Evolutionary conservation across 78 protist species (phyloP), one percentile per base, ranked within the genome.

Genomic region (Guillardia theta): DNA sequence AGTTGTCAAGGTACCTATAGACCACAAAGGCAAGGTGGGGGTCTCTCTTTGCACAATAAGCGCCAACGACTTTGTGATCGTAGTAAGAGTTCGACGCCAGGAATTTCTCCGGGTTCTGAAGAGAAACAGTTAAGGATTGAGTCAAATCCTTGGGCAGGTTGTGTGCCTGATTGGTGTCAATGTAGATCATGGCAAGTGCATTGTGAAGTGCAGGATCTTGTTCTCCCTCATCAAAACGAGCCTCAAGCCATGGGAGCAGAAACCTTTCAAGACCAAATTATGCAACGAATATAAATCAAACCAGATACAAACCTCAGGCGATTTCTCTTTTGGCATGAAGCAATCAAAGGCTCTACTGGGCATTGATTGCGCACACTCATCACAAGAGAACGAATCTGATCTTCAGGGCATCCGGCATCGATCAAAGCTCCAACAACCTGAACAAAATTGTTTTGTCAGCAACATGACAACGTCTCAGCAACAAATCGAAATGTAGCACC

Each of bases 101-200:
- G 98, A 99, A 98, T 50, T 98, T 80, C 94, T 98, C 99, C 88
- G 99, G 97, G 88, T 95, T 94, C 92, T 94, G 92, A 96, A 96
- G 96, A 24, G 70, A 24, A 24, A 58, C 70, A 58, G 58, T 19
- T 15, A 50, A 15, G 15, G 58, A 50, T 15, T 19, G 58, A 50
- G 58, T 19, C 58, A 50, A 15, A 50, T 10, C 10, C 58, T 19
- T 10, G 15, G 58, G 10, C 58, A 50, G 58, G 58, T 19, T 50
- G 15, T 15, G 2, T 24, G 27, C 70, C 70, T 58, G 83, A 43
- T 70, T 70, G 78, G 95, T 58, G 93, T 99, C 99, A 39, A 99
- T 96, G 99, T 98, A 98, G 88, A 99, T 97, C 98, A 98, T 99
- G 94, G 99, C 99, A 44, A 99, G 96, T 4, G 99, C 99, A 58